These are phyloP conservation scores for Graphiopsis chlorocephala DNA, from an alignment of 2,329 filamentous ascomycete genomes.

Conservation along the genomic window DNA sequence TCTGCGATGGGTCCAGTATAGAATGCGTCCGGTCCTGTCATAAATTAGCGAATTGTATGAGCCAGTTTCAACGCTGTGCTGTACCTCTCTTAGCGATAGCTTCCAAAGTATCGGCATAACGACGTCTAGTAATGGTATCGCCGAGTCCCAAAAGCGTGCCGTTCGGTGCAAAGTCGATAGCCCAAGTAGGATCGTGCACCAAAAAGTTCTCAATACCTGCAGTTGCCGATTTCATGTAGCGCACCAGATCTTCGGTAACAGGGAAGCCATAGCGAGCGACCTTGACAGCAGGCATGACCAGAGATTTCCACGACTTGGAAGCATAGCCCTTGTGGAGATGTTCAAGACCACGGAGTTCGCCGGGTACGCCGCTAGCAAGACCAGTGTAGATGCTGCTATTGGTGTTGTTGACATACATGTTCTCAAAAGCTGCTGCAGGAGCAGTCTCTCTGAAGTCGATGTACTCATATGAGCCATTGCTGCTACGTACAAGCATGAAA, in stretches of 20 bases:
- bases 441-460: constrained; percentile 90
- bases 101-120: constrained; percentile 78
- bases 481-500: constrained; percentile 76
- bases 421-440: constrained; percentile 72
- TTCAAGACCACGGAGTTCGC: constrained; percentile 75
- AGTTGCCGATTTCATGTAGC: constrained; percentile 64
- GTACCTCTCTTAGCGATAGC: constrained; percentile 68
- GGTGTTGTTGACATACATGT: constrained; percentile 79
- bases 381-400: constrained; percentile 57
- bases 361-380: constrained; percentile 59
- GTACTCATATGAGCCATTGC: constrained; percentile 74
- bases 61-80: not conserved
- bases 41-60: not conserved
- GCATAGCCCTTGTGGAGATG: constrained; percentile 73
- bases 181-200: constrained; percentile 72
- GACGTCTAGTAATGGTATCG: constrained; percentile 74
- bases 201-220: constrained; percentile 62
- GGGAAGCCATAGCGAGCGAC: constrained; percentile 72
- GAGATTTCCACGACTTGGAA: constrained; percentile 51
- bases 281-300: constrained; percentile 71
- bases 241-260: constrained; percentile 70
- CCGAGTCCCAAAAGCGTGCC: constrained; percentile 69
- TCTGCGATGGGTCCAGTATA: constrained; percentile 72
- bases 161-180: constrained; percentile 82
- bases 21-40: constrained; percentile 58